phyloP scores from a whole-genome alignment of 129 eudicot genomes.

The Flaveria robusta region DNA sequence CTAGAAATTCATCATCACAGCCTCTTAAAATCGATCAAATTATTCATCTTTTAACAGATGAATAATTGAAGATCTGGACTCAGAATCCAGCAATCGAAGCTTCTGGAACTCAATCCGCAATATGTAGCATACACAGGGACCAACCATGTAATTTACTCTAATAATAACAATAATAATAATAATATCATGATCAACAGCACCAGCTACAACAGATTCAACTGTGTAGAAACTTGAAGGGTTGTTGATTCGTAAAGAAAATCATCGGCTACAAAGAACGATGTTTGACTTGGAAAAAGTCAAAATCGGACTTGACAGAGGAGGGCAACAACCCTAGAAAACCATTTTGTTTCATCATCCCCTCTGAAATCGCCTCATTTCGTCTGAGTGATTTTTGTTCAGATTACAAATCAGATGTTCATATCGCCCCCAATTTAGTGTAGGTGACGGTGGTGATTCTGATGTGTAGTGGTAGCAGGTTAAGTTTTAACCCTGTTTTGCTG shows the following conservation, averaged over 20 bases:
- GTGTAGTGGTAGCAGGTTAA: too few relatives aligned
- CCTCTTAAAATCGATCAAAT: not conserved
- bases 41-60: too few relatives aligned
- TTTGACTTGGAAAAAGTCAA: slow-evolving; percentile 21
- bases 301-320: slow-evolving; percentile 4
- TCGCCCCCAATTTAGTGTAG: too few relatives aligned
- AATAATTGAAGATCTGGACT: not conserved
- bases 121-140: not conserved
- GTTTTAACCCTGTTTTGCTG: too few relatives aligned
- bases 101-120: not conserved
- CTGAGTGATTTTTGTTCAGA: not conserved
- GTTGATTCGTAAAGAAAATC: not conserved
- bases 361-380: slow-evolving; percentile 19
- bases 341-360: not conserved
- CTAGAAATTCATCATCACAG: not conserved
- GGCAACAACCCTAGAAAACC: slow-evolving; percentile 22
- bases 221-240: not conserved
- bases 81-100: not conserved
- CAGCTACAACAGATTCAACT: not conserved
- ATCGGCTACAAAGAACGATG: slow-evolving; percentile 3
- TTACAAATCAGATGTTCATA: slow-evolving; percentile 23
- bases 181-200: not conserved
- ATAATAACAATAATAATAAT: not conserved
- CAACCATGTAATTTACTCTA: not conserved
- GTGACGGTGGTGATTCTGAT: too few relatives aligned